phyloP scores from a whole-genome alignment of 2,329 filamentous ascomycete genomes.

The Calonectria leucothoes region DNA sequence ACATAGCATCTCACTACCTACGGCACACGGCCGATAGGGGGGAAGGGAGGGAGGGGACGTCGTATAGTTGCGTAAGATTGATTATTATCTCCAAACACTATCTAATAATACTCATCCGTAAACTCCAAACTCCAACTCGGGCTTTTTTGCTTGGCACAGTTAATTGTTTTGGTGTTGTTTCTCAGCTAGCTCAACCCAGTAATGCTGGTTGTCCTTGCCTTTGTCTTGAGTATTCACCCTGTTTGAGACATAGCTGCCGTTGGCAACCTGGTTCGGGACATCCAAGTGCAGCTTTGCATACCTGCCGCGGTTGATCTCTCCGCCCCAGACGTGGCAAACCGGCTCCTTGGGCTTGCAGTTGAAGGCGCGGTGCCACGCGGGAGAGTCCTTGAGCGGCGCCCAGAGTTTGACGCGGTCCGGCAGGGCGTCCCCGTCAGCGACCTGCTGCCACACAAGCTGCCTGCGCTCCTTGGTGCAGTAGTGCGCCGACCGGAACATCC shows the following conservation, averaged over 20 bases:
- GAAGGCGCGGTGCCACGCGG: constrained; percentile 30
- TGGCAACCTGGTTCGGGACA: background rate
- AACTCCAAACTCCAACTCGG: background rate
- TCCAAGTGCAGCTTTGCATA: background rate
- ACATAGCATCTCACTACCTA: background rate
- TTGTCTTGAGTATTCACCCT: background rate
- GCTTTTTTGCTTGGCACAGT: background rate
- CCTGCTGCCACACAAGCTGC: background rate
- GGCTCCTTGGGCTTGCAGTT: constrained; percentile 21
- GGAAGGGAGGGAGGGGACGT: no score
- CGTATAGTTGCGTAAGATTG: background rate
- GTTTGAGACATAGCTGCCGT: background rate
- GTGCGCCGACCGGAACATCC: constrained; percentile 66
- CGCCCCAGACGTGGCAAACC: constrained; percentile 25
- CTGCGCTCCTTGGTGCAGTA: constrained; percentile 56
- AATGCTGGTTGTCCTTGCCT: background rate
- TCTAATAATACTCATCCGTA: background rate
- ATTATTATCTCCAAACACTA: background rate
- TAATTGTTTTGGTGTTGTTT: background rate
- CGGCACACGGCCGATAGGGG: background rate
- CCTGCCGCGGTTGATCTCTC: background rate
- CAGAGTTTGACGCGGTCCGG: constrained; percentile 32
- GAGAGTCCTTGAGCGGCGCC: constrained; percentile 22
- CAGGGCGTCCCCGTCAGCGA: background rate
- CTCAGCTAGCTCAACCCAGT: background rate